Percentiles rank a stretch among this genome's conserved stretches.
phyloP scores from a whole-genome alignment of 768 basidiomycete genomes.

The Boletus bicolor region DNA sequence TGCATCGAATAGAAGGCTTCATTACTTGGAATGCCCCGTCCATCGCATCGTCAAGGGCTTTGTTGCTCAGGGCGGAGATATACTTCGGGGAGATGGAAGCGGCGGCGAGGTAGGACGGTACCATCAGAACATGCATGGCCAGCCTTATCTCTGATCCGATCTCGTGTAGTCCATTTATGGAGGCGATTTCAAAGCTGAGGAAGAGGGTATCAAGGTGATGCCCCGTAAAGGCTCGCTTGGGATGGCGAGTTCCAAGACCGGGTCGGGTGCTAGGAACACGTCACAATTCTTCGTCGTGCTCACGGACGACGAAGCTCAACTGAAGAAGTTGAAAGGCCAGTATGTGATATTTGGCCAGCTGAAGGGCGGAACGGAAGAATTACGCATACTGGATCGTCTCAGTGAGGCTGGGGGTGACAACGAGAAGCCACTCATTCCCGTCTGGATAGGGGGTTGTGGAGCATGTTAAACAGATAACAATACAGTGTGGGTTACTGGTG shows the following conservation, averaged over 20 bases:
- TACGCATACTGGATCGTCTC: conserved; percentile 34
- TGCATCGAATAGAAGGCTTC: conserved; percentile 43
- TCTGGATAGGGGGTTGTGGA: conserved; percentile 46
- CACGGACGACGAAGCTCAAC: conserved; percentile 37
- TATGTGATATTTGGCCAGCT: conserved; percentile 45
- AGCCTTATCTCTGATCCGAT: conserved; percentile 9
- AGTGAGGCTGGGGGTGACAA: conserved; percentile 33
- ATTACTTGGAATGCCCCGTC: conserved; percentile 42
- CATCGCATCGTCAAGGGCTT: conserved; percentile 49
- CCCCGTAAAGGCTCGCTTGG: conserved; percentile 44
- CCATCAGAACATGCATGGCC: background rate
- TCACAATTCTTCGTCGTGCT: conserved; percentile 52
- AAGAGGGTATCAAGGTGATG: conserved; percentile 43
- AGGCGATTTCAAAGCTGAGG: conserved; percentile 49
- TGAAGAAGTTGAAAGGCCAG: conserved; percentile 48
- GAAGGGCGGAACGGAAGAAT: conserved; percentile 30
- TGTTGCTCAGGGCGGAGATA: conserved; percentile 52
- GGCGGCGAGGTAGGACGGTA: conserved; percentile 47
- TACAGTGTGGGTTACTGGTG: background rate
- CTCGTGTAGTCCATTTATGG: conserved; percentile 42
- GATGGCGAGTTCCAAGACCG: conserved; percentile 47
- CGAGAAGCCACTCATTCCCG: conserved; percentile 34
- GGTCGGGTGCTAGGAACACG: conserved; percentile 44
- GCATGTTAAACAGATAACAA: conserved; percentile 5
- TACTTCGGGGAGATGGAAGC: conserved; percentile 50